phyloP scores from a whole-genome alignment of 352 stramenopile genomes.

The Phytopythium chamaehyphon region DNA sequence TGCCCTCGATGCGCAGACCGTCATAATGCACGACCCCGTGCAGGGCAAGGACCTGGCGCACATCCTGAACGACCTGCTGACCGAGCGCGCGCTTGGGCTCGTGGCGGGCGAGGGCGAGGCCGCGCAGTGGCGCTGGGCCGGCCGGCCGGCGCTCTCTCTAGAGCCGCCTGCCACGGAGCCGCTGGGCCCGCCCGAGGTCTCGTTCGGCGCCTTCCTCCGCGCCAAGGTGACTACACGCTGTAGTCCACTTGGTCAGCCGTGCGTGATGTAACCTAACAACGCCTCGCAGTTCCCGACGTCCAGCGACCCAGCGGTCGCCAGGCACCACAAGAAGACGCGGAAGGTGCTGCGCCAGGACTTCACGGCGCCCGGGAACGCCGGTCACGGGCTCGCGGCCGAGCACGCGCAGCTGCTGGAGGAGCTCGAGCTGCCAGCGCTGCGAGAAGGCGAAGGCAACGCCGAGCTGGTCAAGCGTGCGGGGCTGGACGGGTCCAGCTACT shows the following conservation, averaged over 20 bases:
- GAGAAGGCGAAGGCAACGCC: slow-evolving; percentile 7
- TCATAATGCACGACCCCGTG: slow-evolving; percentile 82
- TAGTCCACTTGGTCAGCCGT: no score
- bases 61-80: slow-evolving; percentile 77
- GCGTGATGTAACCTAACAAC: slow-evolving; percentile 1
- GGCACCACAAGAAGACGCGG: slow-evolving; percentile 58
- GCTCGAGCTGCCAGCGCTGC: slow-evolving; percentile 33
- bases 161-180: background rate
- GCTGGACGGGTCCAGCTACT: slow-evolving; percentile 39
- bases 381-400: slow-evolving; percentile 37
- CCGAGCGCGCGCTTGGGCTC: slow-evolving; percentile 41
- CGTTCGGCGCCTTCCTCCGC: slow-evolving; percentile 63
- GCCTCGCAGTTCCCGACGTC: slow-evolving; percentile 47
- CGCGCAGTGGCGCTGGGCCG: slow-evolving; percentile 44
- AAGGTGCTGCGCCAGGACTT: slow-evolving; percentile 65
- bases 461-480: slow-evolving; percentile 20
- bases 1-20: slow-evolving; percentile 28
- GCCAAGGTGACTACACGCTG: slow-evolving; percentile 28
- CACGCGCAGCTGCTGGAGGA: slow-evolving; percentile 41
- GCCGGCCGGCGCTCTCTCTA: slow-evolving; percentile 19
- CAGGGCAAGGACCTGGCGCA: slow-evolving; percentile 69
- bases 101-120: slow-evolving; percentile 17
- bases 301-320: slow-evolving; percentile 30
- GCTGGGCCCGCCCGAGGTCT: slow-evolving; percentile 16
- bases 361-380: slow-evolving; percentile 40